Base-by-base conservation (phyloP, 441 rosid genomes). In the Bocquillonia castaneifolia region DNA sequence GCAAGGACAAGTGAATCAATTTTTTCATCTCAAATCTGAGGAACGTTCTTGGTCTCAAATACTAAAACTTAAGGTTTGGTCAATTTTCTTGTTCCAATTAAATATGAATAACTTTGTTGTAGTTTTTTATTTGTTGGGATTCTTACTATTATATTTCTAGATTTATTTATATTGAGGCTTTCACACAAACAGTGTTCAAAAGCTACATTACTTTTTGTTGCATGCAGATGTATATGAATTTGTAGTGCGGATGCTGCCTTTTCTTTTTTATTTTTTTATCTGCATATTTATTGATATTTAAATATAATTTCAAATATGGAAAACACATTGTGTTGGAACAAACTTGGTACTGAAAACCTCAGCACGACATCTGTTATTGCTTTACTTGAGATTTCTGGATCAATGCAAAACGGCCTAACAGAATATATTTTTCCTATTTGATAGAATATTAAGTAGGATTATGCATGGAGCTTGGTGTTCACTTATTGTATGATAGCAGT, bases 11-110 rank as follows among this genome's bases (percentile, higher is more conserved):
- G 90, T 83, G 40, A 54, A 71, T 58, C 79, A 59, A 29, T 77
- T 81, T 73, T 77, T 81, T 56, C 66, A 66, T 71, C 77, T 78
- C 56, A 76, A 79, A 25, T 47, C 72, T 29, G 71, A 68, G 63
- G 78, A 79, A 42, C 78, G 83, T 37, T 73, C 81, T 52, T 83
- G 81, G 83, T 83, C 86, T 76, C 81, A 44, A 40, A 39, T 87
- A 66, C 69, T 78, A 68, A 77, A 80, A 72, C 85, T 86, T 52
- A 81, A 80, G 87, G 93, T 84, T 79, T 71, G 84, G 23, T 22
- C 5, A 37, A 50, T 51, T 45, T 58, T 40, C 69, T 67, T 64
- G 58, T 37, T 15, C 34, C 26, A 0, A 9, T 26, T 69, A 62
- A 23, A 60, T 56, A 28, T 45, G 37, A 36, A 10, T 28, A 44